phyloP scores from a whole-genome alignment of 352 stramenopile genomes.

The Phytopythium oedochilum region DNA sequence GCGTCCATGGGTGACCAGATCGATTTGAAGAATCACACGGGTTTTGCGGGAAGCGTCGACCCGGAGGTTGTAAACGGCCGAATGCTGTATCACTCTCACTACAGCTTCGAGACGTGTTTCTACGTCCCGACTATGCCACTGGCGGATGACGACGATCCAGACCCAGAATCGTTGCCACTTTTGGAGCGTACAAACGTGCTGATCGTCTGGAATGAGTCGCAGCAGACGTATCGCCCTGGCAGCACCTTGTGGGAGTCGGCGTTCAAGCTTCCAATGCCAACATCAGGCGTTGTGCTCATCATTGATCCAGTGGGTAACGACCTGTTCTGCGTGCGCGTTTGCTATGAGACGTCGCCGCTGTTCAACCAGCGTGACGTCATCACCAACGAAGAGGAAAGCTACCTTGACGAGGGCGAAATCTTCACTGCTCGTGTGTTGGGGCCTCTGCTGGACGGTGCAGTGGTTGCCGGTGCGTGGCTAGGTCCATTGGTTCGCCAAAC shows the following conservation, averaged over 20 bases:
- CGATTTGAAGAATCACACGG: conserved; percentile 27
- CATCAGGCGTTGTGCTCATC: conserved; percentile 72
- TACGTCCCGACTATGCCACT: conserved; percentile 73
- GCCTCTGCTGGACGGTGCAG: conserved; percentile 79
- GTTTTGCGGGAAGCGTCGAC: conserved; percentile 42
- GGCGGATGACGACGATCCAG: conserved; percentile 22
- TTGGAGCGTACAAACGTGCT: conserved; percentile 70
- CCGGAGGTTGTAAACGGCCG: conserved; percentile 30
- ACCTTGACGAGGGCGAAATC: conserved; percentile 74
- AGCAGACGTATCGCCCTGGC: conserved; percentile 78
- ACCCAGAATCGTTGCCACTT: conserved; percentile 20
- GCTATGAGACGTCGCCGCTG: conserved; percentile 71
- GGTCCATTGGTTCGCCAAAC: conserved; percentile 79
- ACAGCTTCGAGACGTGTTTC: conserved; percentile 76
- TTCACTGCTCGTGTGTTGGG: conserved; percentile 79
- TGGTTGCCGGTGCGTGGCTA: conserved; percentile 79
- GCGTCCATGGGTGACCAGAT: conserved; percentile 62
- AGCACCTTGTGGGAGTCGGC: conserved; percentile 75
- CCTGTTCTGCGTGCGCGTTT: conserved; percentile 81
- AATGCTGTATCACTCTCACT: conserved; percentile 72
- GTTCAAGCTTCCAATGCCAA: conserved; percentile 72
- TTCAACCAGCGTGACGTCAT: conserved; percentile 74
- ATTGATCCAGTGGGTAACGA: conserved; percentile 83
- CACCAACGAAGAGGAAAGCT: conserved; percentile 67
- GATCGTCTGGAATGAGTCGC: conserved; percentile 86